A percentile compares a stretch with the other conserved stretches of the same genome.
phyloP scores from a whole-genome alignment of 805 yeast genomes.

The Kurtzmaniella cleridarum region DNA sequence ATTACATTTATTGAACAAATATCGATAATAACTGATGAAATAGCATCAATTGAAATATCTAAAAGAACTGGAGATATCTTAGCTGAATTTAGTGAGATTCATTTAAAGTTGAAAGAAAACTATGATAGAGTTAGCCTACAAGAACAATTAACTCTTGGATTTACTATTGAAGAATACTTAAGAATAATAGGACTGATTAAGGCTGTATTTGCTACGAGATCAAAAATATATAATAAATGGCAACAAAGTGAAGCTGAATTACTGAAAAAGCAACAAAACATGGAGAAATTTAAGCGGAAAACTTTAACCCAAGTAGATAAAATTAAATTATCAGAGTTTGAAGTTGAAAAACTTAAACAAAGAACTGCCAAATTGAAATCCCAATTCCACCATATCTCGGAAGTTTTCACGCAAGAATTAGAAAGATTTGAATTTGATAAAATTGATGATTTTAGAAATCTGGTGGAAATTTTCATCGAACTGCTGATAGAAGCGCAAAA shows the following conservation, averaged over 20 bases:
- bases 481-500: constrained; percentile 89
- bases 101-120: constrained; percentile 63
- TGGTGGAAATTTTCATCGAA: constrained; percentile 87
- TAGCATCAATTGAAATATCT: constrained; percentile 74
- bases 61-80: constrained; percentile 59
- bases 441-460: constrained; percentile 77
- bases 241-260: constrained; percentile 42
- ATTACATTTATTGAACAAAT: constrained; percentile 67
- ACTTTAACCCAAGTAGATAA: constrained; percentile 57
- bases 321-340: constrained; percentile 50
- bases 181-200: constrained; percentile 72
- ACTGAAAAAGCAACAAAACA: constrained; percentile 39
- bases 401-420: constrained; percentile 63
- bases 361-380: constrained; percentile 49
- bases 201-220: constrained; percentile 68
- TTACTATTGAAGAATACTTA: constrained; percentile 82
- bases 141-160: constrained; percentile 80
- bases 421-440: constrained; percentile 67
- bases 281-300: constrained; percentile 40
- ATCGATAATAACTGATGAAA: constrained; percentile 43
- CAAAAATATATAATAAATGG: constrained; percentile 42
- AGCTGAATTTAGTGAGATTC: constrained; percentile 65
- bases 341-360: constrained; percentile 50
- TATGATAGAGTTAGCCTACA: constrained; percentile 75
- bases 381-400: constrained; percentile 59